phyloP scores from a whole-genome alignment of 2,329 filamentous ascomycete genomes.

The Westerdykella ornata region DNA sequence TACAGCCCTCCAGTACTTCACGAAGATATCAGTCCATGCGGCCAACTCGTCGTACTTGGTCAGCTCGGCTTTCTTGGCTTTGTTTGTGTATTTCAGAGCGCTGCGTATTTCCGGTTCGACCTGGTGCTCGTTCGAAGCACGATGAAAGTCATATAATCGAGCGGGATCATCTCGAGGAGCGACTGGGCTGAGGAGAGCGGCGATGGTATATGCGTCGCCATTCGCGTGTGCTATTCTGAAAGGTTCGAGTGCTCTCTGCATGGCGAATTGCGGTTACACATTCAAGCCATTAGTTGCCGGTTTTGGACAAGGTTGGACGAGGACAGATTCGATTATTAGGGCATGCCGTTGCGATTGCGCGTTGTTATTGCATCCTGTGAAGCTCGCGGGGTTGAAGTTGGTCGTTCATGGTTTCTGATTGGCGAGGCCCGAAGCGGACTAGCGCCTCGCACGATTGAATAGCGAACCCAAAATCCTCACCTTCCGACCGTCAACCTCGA shows the following conservation, averaged over 20 bases:
- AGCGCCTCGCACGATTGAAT: constrained; percentile 17
- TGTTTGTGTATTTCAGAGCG: constrained; percentile 52
- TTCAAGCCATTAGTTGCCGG: too few species aligned
- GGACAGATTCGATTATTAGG: too few species aligned
- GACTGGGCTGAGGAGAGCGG: constrained; percentile 67
- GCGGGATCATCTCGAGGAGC: constrained; percentile 56
- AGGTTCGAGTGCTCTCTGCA: constrained; percentile 68
- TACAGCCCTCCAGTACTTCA: constrained; percentile 74
- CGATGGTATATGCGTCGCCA: constrained; percentile 65
- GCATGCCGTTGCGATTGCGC: too few species aligned
- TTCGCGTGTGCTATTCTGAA: constrained; percentile 63
- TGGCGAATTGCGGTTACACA: constrained; percentile 28
- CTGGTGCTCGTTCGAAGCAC: constrained; percentile 60
- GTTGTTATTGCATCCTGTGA: too few species aligned
- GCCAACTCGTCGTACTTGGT: constrained; percentile 58
- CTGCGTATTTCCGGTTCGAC: constrained; percentile 65
- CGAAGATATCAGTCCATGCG: constrained; percentile 84
- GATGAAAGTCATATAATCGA: constrained; percentile 63
- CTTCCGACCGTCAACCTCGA: constrained; percentile 11
- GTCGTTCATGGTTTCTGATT: constrained; percentile 24
- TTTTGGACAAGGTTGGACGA: too few species aligned
- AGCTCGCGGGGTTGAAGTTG: constrained; percentile 6
- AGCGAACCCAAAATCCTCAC: constrained; percentile 11
- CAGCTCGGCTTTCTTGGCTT: constrained; percentile 49
- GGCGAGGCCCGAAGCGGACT: constrained; percentile 10